Evolutionary conservation across 1,284 basidiomycete species (phyloP).

Genomic region (Apiotrichum akiyoshidainum): DNA sequence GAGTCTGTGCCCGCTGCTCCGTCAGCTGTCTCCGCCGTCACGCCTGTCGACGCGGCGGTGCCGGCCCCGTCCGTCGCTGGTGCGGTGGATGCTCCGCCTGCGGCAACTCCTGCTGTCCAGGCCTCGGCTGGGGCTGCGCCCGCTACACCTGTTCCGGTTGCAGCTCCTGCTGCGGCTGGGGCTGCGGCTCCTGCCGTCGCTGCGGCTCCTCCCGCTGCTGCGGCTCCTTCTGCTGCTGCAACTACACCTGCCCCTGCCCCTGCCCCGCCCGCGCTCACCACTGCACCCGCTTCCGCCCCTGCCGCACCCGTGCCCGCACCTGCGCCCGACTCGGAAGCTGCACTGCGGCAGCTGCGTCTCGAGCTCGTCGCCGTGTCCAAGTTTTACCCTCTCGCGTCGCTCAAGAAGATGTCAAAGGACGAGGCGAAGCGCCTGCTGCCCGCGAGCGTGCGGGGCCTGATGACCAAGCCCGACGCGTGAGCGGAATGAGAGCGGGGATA

Average conservation of each 20-base stretch:
- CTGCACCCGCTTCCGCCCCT: not conserved
- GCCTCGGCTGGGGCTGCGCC: not conserved
- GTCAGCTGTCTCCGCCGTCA: not conserved
- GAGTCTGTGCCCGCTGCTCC: not conserved
- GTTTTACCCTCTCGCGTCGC: constrained; percentile 44
- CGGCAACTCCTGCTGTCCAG: not conserved
- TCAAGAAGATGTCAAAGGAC: constrained; percentile 40
- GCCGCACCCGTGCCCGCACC: not conserved
- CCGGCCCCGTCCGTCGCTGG: too few relatives aligned
- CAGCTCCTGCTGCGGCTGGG: constrained; percentile 2
- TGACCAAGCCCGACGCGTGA: constrained; percentile 19
- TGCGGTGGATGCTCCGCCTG: not conserved
- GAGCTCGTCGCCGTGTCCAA: constrained; percentile 45
- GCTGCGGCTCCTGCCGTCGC: not conserved
- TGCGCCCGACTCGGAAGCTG: constrained; percentile 15
- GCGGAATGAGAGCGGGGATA: not conserved
- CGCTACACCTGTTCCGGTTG: not conserved
- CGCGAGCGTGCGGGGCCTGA: constrained; percentile 37
- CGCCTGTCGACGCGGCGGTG: too few relatives aligned
- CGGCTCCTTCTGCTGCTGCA: constrained; percentile 5
- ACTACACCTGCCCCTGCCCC: not conserved
- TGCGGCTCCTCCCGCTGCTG: not conserved
- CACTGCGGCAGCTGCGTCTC: constrained; percentile 33
- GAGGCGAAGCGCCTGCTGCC: constrained; percentile 40
- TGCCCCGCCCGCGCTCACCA: not conserved